phyloP scores from a whole-genome alignment of 495 filamentous ascomycete species.

The Antarctomyces pellizariae region DNA sequence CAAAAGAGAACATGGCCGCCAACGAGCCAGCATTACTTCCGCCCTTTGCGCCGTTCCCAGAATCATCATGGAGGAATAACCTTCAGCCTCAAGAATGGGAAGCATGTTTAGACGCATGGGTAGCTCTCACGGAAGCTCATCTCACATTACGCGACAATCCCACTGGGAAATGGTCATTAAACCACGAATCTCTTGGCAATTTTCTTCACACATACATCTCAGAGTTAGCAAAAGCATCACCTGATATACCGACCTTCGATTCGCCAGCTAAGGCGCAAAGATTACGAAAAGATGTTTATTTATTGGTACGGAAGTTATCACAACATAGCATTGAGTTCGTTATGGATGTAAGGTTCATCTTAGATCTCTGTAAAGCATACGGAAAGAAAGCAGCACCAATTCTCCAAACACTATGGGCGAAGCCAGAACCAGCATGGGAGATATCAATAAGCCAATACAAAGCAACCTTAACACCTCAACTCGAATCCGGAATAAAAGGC shows the following conservation, averaged over 20 bases:
- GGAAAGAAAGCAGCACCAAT: too few relatives aligned
- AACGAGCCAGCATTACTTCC: conserved; percentile 21
- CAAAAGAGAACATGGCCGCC: conserved; percentile 6
- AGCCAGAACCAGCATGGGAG: too few relatives aligned
- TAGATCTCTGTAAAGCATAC: too few relatives aligned
- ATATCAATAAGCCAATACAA: conserved; percentile 18
- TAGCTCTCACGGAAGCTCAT: conserved; percentile 35
- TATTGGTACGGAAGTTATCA: too few relatives aligned
- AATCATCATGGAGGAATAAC: conserved; percentile 36
- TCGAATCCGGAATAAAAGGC: conserved; percentile 26
- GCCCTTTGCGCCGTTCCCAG: conserved; percentile 51
- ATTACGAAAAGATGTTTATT: too few relatives aligned
- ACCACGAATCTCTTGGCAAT: conserved; percentile 27
- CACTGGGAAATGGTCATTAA: conserved; percentile 23
- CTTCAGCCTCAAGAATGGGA: conserved; percentile 54
- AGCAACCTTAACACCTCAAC: conserved; percentile 18
- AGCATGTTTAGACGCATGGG: conserved; percentile 56
- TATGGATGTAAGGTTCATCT: too few relatives aligned
- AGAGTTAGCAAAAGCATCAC: too few relatives aligned
- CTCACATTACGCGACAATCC: conserved; percentile 29
- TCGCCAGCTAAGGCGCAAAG: too few relatives aligned
- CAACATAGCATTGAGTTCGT: too few relatives aligned
- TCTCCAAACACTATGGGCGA: too few relatives aligned
- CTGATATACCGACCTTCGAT: too few relatives aligned
- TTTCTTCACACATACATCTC: conserved; percentile 10